Evolutionary conservation across 2,329 filamentous ascomycete genomes (phyloP).

Genomic region (Trichoderma atroviride): DNA sequence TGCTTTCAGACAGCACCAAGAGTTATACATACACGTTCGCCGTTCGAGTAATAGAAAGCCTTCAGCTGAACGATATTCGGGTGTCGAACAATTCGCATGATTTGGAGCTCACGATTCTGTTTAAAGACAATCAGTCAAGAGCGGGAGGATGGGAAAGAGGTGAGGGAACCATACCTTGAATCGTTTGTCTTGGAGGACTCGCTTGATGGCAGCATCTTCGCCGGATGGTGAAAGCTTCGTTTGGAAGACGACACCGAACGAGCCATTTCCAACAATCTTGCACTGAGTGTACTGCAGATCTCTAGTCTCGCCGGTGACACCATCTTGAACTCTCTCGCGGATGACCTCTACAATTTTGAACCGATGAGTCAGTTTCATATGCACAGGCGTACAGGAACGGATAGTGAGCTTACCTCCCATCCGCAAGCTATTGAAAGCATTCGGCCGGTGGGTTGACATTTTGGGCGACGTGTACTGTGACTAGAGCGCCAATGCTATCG

Average conservation of each 20-base stretch:
- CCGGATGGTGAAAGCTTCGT: conserved; percentile 97
- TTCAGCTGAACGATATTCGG: conserved; percentile 99
- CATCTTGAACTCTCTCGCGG: conserved; percentile 98
- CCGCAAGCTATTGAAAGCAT: conserved; percentile 82
- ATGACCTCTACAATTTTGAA: conserved; percentile 73
- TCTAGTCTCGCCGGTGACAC: conserved; percentile 91
- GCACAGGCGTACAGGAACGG: neutral
- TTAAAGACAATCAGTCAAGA: conserved; percentile 27
- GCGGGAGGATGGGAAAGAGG: neutral
- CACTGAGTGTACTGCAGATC: conserved; percentile 99
- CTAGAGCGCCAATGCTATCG: conserved; percentile 36
- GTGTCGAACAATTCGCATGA: conserved; percentile 98
- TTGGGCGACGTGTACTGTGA: conserved; percentile 35
- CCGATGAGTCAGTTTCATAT: neutral
- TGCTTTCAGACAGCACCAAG: neutral
- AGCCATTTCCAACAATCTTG: conserved; percentile 99
- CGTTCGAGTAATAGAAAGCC: conserved; percentile 99
- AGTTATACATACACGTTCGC: conserved; percentile 74
- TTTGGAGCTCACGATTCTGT: conserved; percentile 97
- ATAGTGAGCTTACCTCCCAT: conserved; percentile 82
- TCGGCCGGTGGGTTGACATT: conserved; percentile 91
- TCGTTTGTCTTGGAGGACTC: conserved; percentile 97
- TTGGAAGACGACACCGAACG: conserved; percentile 98
- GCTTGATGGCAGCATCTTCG: conserved; percentile 98
- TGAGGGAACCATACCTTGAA: conserved; percentile 75